Conservation (phyloP, 1,139 yeast genomes). For the Pneumocystis murina region DNA sequence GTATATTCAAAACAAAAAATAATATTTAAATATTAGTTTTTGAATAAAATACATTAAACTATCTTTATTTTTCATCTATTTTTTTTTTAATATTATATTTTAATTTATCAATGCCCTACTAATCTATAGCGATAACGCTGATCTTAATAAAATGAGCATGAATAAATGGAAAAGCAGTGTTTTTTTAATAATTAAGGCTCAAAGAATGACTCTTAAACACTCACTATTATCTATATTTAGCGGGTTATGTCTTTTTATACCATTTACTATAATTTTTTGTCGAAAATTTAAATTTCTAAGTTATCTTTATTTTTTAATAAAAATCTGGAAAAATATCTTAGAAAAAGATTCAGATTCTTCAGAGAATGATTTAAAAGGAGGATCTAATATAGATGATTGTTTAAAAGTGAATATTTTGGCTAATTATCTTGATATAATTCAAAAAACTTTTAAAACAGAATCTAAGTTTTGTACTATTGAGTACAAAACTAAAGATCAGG, state of each 20-base stretch:
- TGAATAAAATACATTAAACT: neutral
- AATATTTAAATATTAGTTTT: conserved; percentile 20
- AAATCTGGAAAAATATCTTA: neutral
- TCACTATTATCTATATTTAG: neutral
- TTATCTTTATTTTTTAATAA: neutral
- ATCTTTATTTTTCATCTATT: neutral
- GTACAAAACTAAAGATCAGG: neutral
- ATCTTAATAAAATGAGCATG: neutral
- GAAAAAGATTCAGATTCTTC: neutral
- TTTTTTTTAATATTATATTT: neutral
- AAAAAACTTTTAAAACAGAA: neutral
- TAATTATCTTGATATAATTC: neutral
- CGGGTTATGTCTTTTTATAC: neutral
- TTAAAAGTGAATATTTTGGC: neutral
- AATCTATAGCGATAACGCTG: neutral
- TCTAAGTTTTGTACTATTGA: neutral
- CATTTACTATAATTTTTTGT: neutral
- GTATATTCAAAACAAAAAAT: conserved; percentile 51
- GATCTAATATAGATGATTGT: neutral
- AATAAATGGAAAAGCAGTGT: neutral
- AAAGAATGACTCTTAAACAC: neutral
- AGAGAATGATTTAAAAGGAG: neutral
- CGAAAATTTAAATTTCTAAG: neutral
- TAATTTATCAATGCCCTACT: neutral
- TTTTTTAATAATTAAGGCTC: neutral